Evolutionary conservation across 164 flowering plant genomes (phyloP).

Genomic region (Macadamia integrifolia): DNA sequence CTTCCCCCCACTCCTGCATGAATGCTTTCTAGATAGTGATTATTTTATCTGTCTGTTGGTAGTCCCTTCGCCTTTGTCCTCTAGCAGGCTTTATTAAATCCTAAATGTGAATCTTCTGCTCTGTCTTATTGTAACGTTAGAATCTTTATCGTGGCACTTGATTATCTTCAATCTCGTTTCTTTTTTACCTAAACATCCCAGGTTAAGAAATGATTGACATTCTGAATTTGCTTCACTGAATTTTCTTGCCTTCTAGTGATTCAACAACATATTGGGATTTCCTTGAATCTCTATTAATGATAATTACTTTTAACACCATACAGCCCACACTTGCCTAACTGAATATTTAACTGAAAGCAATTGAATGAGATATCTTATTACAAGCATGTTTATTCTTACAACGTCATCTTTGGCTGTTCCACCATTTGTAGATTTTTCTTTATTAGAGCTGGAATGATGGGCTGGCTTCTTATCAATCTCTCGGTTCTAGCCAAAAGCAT

Average conservation of each 20-base stretch:
- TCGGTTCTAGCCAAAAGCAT: slow-evolving; percentile 76
- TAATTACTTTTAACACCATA: neutral
- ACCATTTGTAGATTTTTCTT: slow-evolving; percentile 77
- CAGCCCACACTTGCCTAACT: neutral
- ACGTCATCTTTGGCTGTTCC: slow-evolving; percentile 1
- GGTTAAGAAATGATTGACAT: neutral
- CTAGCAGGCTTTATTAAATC: neutral
- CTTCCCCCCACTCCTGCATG: no score
- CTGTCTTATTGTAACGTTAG: neutral
- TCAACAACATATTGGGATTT: neutral
- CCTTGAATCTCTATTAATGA: neutral
- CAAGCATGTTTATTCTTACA: neutral
- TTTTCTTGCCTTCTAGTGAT: neutral
- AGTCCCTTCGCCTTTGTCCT: neutral
- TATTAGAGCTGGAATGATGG: slow-evolving; percentile 99
- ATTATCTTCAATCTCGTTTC: neutral
- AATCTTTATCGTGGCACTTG: neutral
- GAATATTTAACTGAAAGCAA: neutral
- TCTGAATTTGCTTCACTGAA: neutral
- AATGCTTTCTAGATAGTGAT: no score
- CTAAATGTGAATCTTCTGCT: neutral
- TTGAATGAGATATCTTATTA: neutral
- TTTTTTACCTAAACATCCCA: neutral
- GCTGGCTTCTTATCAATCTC: slow-evolving; percentile 95
- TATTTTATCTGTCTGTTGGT: no score